A percentile compares a stretch with the other conserved stretches of the same genome.
Evolutionary conservation across 1,139 yeast genomes (phyloP).

Genomic region (Geotrichum armillariae): DNA sequence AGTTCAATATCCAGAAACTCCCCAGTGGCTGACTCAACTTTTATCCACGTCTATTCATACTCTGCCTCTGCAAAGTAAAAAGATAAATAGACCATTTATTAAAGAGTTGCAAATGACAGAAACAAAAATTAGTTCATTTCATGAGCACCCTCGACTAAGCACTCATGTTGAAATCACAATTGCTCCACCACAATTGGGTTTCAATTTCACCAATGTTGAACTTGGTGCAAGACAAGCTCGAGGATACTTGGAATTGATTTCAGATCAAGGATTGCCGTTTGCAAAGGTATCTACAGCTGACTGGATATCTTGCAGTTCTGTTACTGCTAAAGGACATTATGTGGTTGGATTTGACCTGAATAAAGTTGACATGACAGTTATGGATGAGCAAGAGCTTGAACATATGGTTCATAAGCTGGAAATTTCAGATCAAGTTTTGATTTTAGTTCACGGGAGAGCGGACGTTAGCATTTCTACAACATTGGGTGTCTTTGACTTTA

Average conservation of each 20-base stretch:
- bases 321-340: slow-evolving; percentile 15
- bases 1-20: slow-evolving; percentile 17
- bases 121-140: slow-evolving; percentile 25
- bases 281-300: slow-evolving; percentile 35
- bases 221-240: slow-evolving; percentile 28
- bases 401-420: slow-evolving; percentile 34
- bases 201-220: slow-evolving; percentile 24
- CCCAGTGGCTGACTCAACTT: slow-evolving; percentile 13
- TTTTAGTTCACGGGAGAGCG: slow-evolving; percentile 35
- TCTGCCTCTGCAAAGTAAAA: slow-evolving; percentile 20
- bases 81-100: slow-evolving; percentile 27
- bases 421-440: slow-evolving; percentile 32
- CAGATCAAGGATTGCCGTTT: slow-evolving; percentile 31
- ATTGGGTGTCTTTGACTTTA: slow-evolving; percentile 37
- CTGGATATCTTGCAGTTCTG: slow-evolving; percentile 40
- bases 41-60: slow-evolving; percentile 11
- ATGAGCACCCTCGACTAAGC: slow-evolving; percentile 29
- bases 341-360: slow-evolving; percentile 33
- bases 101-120: slow-evolving; percentile 28
- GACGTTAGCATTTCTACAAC: slow-evolving; percentile 47
- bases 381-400: slow-evolving; percentile 34
- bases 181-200: slow-evolving; percentile 27
- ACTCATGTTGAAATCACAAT: slow-evolving; percentile 29
- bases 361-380: slow-evolving; percentile 36
- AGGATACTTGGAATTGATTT: slow-evolving; percentile 36